Conservation (phyloP, 805 yeast genomes). For the Starmerella apis region DNA sequence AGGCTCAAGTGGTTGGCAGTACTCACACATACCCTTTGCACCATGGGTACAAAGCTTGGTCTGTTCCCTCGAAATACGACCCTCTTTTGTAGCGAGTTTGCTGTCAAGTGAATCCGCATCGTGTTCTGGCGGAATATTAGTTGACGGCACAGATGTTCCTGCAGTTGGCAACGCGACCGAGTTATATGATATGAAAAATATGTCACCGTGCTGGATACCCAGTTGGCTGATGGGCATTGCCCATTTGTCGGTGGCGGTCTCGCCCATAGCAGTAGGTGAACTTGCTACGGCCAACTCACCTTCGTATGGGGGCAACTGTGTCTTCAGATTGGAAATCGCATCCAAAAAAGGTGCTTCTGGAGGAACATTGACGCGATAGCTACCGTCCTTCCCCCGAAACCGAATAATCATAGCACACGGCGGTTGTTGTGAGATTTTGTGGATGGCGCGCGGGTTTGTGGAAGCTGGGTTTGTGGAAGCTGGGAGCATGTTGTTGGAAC, state of each 20-base stretch:
- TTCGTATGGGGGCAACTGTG: conserved; percentile 33
- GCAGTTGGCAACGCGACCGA: no score
- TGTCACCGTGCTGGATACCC: conserved; percentile 45
- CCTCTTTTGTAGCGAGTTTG: conserved; percentile 52
- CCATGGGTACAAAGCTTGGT: conserved; percentile 72
- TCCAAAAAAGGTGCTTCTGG: conserved; percentile 36
- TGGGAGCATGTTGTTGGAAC: neutral
- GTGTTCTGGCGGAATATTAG: neutral
- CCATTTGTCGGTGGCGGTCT: conserved; percentile 31
- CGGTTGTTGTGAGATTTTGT: no score
- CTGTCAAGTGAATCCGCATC: conserved; percentile 38
- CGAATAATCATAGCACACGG: conserved; percentile 65
- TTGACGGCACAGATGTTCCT: neutral
- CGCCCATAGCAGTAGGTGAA: conserved; percentile 39
- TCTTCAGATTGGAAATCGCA: conserved; percentile 33
- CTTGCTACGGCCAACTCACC: conserved; percentile 34
- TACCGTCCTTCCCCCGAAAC: conserved; percentile 77
- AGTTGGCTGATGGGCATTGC: conserved; percentile 32
- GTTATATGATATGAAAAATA: conserved; percentile 42
- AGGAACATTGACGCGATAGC: conserved; percentile 53
- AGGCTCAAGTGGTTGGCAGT: conserved; percentile 91
- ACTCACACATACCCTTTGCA: conserved; percentile 94
- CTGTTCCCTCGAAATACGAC: conserved; percentile 56
- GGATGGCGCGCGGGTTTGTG: no score
- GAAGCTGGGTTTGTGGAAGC: no score